phyloP scores from a whole-genome alignment of 148 eudicot genomes.

The Rhododendron simsii region DNA sequence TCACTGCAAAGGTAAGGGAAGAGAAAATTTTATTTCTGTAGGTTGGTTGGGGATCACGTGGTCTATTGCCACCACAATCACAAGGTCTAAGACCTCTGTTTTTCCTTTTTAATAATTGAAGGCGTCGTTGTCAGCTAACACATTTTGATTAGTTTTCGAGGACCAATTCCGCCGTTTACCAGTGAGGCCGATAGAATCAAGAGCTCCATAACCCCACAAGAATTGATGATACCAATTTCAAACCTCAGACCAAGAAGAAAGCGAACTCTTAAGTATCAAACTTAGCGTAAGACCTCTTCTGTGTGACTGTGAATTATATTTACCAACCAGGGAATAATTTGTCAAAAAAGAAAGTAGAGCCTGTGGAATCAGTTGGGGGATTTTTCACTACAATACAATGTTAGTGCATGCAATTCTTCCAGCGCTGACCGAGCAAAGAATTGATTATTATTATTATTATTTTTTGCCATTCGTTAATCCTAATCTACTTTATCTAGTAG shows the following conservation, averaged over 20 bases:
- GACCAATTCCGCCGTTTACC: neutral
- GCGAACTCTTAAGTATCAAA: neutral
- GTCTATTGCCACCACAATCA: neutral
- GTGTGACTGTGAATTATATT: neutral
- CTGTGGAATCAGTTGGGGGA: neutral
- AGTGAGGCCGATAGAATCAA: neutral
- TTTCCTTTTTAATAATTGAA: neutral
- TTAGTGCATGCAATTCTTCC: neutral
- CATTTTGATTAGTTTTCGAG: neutral
- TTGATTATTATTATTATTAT: no score
- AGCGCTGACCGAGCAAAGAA: neutral
- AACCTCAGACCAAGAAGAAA: neutral
- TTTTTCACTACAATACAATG: neutral
- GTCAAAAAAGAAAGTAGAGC: neutral
- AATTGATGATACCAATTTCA: neutral
- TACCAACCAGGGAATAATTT: neutral
- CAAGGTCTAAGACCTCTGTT: neutral
- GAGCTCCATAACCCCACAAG: neutral
- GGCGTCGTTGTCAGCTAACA: neutral
- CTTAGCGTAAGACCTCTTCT: neutral
- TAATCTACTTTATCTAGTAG: no score
- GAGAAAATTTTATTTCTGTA: neutral
- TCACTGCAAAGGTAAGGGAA: neutral
- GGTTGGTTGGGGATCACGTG: neutral
- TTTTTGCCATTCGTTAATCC: no score